Conservation (phyloP, 2,329 filamentous ascomycete genomes). For the Epichloe bromicola region DNA sequence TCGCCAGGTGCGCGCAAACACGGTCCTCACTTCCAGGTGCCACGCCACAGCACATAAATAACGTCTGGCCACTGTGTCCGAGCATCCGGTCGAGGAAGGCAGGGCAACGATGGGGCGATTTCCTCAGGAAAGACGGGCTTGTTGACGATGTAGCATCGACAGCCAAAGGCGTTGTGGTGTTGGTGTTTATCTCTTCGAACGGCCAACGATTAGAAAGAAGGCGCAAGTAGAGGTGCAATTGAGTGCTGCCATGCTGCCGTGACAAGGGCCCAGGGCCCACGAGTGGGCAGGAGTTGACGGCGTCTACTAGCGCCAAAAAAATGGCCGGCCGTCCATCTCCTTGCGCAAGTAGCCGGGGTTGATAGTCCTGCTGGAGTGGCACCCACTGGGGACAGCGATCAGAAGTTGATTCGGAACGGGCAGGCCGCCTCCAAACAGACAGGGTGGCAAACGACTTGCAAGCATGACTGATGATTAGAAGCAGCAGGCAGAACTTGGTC, state of each 20-base stretch:
- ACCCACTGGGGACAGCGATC: background rate
- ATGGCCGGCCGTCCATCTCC: too few relatives aligned
- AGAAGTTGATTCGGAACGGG: too few relatives aligned
- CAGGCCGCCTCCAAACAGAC: background rate
- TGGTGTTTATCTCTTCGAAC: background rate
- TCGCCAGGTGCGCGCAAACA: slow-evolving; percentile 1
- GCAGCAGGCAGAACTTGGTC: background rate
- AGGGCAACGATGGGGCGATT: background rate
- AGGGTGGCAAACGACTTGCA: background rate
- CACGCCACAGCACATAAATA: background rate
- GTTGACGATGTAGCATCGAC: background rate
- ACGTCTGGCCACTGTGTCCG: background rate
- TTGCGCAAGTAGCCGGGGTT: background rate
- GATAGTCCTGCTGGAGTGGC: background rate
- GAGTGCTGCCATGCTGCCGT: too few relatives aligned
- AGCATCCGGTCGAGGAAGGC: background rate
- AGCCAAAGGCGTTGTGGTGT: background rate
- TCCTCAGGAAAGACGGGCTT: background rate
- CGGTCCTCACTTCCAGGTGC: background rate
- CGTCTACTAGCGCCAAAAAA: background rate
- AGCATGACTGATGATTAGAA: too few relatives aligned
- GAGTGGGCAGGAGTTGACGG: background rate
- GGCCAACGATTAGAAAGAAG: background rate
- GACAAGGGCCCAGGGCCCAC: too few relatives aligned
- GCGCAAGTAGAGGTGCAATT: background rate